A percentile compares a stretch with the other conserved stretches of the same genome.
phyloP scores from a whole-genome alignment of 768 basidiomycete species.

The Mycena galericulata region DNA sequence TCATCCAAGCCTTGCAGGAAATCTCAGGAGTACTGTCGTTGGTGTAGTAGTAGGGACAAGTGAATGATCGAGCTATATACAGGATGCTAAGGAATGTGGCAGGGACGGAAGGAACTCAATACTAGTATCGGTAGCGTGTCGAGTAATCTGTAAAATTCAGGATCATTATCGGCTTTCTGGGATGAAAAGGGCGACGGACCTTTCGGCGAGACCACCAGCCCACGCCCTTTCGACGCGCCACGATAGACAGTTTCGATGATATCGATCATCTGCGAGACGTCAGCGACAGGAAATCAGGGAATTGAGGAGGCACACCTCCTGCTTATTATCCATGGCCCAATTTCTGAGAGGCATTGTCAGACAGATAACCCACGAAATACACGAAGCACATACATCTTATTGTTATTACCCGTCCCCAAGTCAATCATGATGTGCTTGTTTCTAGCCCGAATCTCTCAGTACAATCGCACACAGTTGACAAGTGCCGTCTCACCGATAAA shows the following conservation, averaged over 20 bases:
- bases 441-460: constrained; percentile 54
- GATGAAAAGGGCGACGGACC: constrained; percentile 60
- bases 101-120: background rate
- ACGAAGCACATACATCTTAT: constrained; percentile 87
- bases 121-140: constrained; percentile 81
- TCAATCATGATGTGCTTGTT: constrained; percentile 99
- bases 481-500: constrained; percentile 80
- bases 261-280: constrained; percentile 83
- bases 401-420: constrained; percentile 99
- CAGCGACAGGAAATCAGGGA: background rate
- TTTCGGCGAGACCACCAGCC: constrained; percentile 97
- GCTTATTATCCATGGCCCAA: constrained; percentile 99
- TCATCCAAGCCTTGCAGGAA: constrained; percentile 9
- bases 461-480: background rate
- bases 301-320: constrained; percentile 76
- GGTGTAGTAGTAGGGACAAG: too few species aligned
- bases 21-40: constrained; percentile 13
- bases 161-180: constrained; percentile 19
- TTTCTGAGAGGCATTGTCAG: constrained; percentile 67
- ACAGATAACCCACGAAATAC: background rate
- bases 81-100: background rate
- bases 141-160: constrained; percentile 71
- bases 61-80: background rate
- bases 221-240: constrained; percentile 96
- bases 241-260: constrained; percentile 99